Evolutionary conservation across 2,329 filamentous ascomycete species (phyloP), one percentile per base, ranked within the genome.

Genomic region (Teratosphaeriaceae sp.): DNA sequence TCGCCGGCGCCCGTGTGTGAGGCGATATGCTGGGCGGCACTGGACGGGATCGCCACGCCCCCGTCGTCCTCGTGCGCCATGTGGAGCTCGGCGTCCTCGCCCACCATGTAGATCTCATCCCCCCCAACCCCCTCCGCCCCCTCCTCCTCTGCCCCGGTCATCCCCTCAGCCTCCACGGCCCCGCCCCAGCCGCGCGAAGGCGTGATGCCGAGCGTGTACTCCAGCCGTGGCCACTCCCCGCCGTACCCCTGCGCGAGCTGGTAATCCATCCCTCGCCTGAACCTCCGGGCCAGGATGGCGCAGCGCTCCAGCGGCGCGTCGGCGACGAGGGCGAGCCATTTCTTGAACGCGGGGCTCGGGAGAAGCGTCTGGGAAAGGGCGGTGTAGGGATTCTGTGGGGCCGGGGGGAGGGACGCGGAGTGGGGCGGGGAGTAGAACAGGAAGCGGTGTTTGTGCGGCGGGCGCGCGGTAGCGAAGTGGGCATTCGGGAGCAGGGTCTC

Each of bases 401-500:
- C 51, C 2, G 46, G 31, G 15, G 30, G 29, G 9, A 36, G 38
- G 31, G 5, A n/a, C n/a, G n/a, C n/a, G 20, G 44, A 19, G 42
- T 20, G 29, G 68, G 64, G 53, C 88, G 80, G 46, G 86, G 76
- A 65, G 92, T n/a, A n/a, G n/a, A n/a, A 98, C 2, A 95, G 72
- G 63, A 84, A 98, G 12, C 89, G 85, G 61, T 96, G 88, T 70
- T 98, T 98, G 69, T 98, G 89, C 0, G 92, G 92, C 29, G 92
- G 92, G 23, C 79, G 77, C 5, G 92, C 86, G 7, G 54, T 60
- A 21, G 8, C 3, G 31, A 19, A 20, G 5, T 34, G 3, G n/a
- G 4, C 6, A 5, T 9, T 4, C 9, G 15, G 15, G 18, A 34
- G 6, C 8, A 15, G 29, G n/a, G n/a, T n/a, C n/a, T n/a, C n/a